Evolutionary conservation across 1,284 basidiomycete species (phyloP).

Genomic region (Ceratobasidium sp.): DNA sequence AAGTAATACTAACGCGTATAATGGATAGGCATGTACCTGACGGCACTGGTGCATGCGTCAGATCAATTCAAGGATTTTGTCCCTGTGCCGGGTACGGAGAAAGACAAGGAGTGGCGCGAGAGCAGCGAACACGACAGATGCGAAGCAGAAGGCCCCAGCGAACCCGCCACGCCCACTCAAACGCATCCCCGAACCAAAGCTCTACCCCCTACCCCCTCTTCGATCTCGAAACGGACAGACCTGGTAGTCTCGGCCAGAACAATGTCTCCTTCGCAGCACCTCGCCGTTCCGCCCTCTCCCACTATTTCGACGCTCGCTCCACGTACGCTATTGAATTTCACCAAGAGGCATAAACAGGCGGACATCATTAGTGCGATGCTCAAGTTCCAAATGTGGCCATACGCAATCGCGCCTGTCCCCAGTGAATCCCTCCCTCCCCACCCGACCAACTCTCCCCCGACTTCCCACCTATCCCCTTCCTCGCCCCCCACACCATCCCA

Average conservation of each 20-base stretch:
- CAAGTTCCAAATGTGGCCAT: conserved; percentile 62
- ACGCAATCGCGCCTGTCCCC: conserved; percentile 7
- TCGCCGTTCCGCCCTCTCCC: conserved; percentile 4
- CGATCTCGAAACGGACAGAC: conserved; percentile 38
- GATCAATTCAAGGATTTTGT: conserved; percentile 65
- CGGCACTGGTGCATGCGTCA: conserved; percentile 69
- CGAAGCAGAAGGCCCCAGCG: not conserved
- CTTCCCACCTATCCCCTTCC: not conserved
- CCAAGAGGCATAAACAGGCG: conserved; percentile 70
- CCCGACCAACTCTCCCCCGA: not conserved
- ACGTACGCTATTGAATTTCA: conserved; percentile 64
- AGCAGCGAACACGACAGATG: not conserved
- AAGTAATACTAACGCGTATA: not conserved
- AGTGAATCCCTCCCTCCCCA: not conserved
- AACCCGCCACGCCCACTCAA: conserved; percentile 39
- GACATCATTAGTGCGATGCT: conserved; percentile 70
- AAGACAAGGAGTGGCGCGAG: not conserved
- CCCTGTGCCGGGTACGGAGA: conserved; percentile 15
- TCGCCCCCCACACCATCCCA: not conserved
- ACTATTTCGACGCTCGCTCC: conserved; percentile 21
- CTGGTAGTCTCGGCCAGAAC: too few species aligned
- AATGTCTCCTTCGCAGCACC: conserved; percentile 11
- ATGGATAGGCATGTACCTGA: conserved; percentile 67
- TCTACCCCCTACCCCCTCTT: conserved; percentile 27
- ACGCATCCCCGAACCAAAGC: conserved; percentile 49